Evolutionary conservation across 1,139 yeast species (phyloP), one percentile per base, ranked within the genome.

Genomic region (Kodamaea sp.): DNA sequence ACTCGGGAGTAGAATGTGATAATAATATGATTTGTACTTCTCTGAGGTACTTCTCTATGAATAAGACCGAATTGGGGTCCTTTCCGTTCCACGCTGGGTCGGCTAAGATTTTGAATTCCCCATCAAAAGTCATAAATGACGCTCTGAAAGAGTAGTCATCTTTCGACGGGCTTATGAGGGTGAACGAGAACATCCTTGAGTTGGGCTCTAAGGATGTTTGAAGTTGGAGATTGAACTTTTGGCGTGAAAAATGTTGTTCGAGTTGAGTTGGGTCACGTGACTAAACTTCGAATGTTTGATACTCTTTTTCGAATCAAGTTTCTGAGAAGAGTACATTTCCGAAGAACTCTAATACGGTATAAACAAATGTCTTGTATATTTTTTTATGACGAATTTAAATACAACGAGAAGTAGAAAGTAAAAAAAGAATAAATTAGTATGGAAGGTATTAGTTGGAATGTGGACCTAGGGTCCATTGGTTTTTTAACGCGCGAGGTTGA

Each of bases 1-100:
- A 90, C 33, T 84, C 81, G 1, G 83, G 70, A 0, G 96, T 83
- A 1, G 97, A 83, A 52, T 92, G 98, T 1, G 97, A 89, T 13
- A 92, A 62, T 5, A 92, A 56, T 3, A 92, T 76, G 21, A 84
- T 61, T 50, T 87, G 88, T 5, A 83, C 71, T 24, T 75, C 72
- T 14, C 76, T 65, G 30, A 70, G 38, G 62, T 69, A 44, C 60
- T 56, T 33, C 56, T 63, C 61, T 68, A 79, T 59, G 71, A 66
- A 62, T 51, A 69, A 18, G 43, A 57, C 53, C 55, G 59, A 62
- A 48, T 72, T 46, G 51, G 65, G 47, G 46, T 55, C 41, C 29
- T 49, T 50, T 3, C 86, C 84, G 47, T 78, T 76, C 90, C 90
- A 83, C 3, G 82, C 76, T 0, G 90, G 90, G 46, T 83, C 94